A percentile compares a stretch with the other conserved stretches of the same genome.
These are phyloP conservation scores for Adansonia digitata DNA, from an alignment of 345 rosid genomes.

Conservation along the genomic window DNA sequence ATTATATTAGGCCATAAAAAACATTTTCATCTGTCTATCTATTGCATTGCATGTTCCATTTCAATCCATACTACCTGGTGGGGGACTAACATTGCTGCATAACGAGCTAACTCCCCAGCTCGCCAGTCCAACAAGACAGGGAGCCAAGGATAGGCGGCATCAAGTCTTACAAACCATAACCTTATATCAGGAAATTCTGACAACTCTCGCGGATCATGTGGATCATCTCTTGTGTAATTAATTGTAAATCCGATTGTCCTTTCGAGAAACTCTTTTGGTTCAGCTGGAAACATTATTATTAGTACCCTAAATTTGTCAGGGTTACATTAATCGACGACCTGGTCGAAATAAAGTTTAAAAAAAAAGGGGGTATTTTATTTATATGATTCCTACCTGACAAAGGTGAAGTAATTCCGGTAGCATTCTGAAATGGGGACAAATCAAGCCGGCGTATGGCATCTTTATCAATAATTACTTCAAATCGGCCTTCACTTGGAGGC, in stretches of 20 bases:
- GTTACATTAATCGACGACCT: background rate
- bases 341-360: too few species aligned
- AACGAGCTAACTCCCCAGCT: slow-evolving; percentile 90
- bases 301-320: background rate
- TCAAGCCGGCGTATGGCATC: slow-evolving; percentile 49
- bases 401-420: slow-evolving; percentile 65
- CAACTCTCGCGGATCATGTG: slow-evolving; percentile 58
- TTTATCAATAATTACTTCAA: slow-evolving; percentile 61
- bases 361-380: background rate
- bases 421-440: slow-evolving; percentile 58
- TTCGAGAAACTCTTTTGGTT: slow-evolving; percentile 57
- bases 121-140: slow-evolving; percentile 83
- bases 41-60: background rate
- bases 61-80: slow-evolving; percentile 56
- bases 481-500: slow-evolving; percentile 73
- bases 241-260: slow-evolving; percentile 70
- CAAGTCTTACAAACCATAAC: slow-evolving; percentile 88
- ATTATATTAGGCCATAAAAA: background rate
- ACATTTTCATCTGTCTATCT: background rate
- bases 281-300: slow-evolving; percentile 26
- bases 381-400: slow-evolving; percentile 34
- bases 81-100: slow-evolving; percentile 79
- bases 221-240: slow-evolving; percentile 64
- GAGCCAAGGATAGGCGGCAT: slow-evolving; percentile 77
- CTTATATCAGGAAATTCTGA: slow-evolving; percentile 83